These are phyloP conservation scores for Orbilia blumenaviensis DNA, from an alignment of 2,329 filamentous ascomycete genomes.

Conservation along the genomic window DNA sequence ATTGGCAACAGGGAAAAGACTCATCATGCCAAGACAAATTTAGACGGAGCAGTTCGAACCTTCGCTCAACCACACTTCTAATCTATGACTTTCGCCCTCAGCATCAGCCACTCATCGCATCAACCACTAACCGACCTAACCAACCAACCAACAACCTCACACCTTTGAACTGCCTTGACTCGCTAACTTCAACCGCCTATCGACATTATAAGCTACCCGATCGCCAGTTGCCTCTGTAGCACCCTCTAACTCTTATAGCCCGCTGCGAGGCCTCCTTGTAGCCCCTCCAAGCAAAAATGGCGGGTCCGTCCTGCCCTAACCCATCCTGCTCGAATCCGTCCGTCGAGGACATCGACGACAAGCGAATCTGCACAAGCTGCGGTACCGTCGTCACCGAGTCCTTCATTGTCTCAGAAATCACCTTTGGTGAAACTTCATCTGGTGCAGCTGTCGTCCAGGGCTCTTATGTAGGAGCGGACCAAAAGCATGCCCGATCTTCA, in stretches of 20 bases:
- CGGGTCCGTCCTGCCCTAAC: constrained; percentile 46
- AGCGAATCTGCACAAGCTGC: constrained; percentile 78
- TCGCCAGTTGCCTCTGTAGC: neutral
- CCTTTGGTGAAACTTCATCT: constrained; percentile 84
- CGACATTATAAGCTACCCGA: neutral
- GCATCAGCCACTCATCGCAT: neutral
- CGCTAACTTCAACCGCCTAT: too few relatives aligned
- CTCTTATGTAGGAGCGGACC: constrained; percentile 84
- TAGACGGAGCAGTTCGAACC: constrained; percentile 44
- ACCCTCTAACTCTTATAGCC: neutral
- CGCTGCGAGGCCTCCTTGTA: neutral
- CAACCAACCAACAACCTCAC: neutral
- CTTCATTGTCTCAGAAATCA: constrained; percentile 90
- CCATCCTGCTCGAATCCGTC: constrained; percentile 52
- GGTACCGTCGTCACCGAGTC: constrained; percentile 84
- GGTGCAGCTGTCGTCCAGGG: constrained; percentile 92
- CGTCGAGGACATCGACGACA: constrained; percentile 55
- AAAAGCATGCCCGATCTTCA: constrained; percentile 76
- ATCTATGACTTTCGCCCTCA: neutral
- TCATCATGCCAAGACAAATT: constrained; percentile 30
- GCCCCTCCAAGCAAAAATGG: constrained; percentile 26
- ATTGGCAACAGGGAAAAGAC: neutral
- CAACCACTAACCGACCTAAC: neutral
- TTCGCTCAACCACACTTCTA: constrained; percentile 44
- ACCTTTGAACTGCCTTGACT: too few relatives aligned